These are phyloP conservation scores for Terfezia claveryi DNA, from an alignment of 495 filamentous ascomycete genomes.

Conservation along the genomic window DNA sequence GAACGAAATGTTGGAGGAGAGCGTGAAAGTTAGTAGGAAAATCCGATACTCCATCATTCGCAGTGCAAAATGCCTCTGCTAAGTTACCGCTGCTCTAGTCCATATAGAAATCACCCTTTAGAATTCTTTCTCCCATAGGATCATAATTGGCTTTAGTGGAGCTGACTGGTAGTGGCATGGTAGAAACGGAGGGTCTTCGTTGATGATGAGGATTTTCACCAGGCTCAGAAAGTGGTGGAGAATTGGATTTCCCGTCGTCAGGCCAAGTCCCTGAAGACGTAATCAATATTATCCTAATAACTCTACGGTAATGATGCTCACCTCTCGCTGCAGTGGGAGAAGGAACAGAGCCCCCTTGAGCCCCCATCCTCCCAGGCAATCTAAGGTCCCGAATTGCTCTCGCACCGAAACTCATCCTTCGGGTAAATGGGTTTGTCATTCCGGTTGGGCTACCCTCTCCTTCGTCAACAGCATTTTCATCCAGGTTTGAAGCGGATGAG, in stretches of 20 bases:
- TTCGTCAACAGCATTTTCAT: constrained; percentile 69
- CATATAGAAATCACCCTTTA: constrained; percentile 96
- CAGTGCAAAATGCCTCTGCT: too few relatives aligned
- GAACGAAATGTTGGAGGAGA: too few relatives aligned
- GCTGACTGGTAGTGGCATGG: constrained; percentile 22
- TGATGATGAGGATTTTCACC: constrained; percentile 11
- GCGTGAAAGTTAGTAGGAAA: too few relatives aligned
- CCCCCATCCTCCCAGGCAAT: constrained; percentile 10
- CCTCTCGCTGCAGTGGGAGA: constrained; percentile 16
- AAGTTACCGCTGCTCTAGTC: constrained; percentile 32
- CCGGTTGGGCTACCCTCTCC: constrained; percentile 41
- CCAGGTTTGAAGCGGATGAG: constrained; percentile 50
- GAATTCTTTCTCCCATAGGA: constrained; percentile 82
- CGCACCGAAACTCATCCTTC: constrained; percentile 80
- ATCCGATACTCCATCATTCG: too few relatives aligned
- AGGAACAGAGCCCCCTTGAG: constrained; percentile 1
- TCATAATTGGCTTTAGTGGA: constrained; percentile 41
- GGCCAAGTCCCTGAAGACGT: too few relatives aligned
- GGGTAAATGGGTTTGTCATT: constrained; percentile 37
- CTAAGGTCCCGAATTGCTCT: constrained; percentile 56
- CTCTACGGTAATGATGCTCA: neutral
- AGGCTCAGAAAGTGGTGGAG: constrained; percentile 1
- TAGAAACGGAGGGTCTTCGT: constrained; percentile 13
- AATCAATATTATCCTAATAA: too few relatives aligned
- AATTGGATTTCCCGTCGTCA: neutral